Evolutionary conservation across 805 yeast species (phyloP).

Genomic region (Kodamaea hsintzibuensis): DNA sequence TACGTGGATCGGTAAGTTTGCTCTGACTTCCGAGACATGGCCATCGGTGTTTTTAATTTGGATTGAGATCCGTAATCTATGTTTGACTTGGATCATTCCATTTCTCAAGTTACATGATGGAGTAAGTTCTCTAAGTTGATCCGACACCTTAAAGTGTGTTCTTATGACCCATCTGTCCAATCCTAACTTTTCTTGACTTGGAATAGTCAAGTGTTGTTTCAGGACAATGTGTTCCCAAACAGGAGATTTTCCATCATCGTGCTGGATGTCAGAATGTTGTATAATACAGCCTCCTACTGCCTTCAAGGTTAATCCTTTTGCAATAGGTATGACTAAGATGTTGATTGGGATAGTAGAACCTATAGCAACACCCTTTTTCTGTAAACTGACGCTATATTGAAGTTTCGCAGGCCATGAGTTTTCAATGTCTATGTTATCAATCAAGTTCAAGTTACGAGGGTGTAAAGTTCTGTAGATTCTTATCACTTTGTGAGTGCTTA

Average conservation of each 20-base stretch:
- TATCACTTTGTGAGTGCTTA: slow-evolving; percentile 37
- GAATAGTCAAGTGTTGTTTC: slow-evolving; percentile 24
- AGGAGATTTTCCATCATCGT: slow-evolving; percentile 42
- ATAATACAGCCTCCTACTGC: slow-evolving; percentile 31
- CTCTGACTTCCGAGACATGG: slow-evolving; percentile 51
- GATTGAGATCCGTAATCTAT: slow-evolving; percentile 45
- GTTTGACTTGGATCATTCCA: slow-evolving; percentile 45
- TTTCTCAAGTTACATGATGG: slow-evolving; percentile 45
- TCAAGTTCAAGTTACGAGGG: slow-evolving; percentile 36
- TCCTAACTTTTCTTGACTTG: slow-evolving; percentile 18
- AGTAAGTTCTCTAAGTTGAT: slow-evolving; percentile 37
- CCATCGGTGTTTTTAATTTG: slow-evolving; percentile 50
- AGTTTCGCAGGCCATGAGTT: slow-evolving; percentile 56
- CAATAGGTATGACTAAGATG: slow-evolving; percentile 46
- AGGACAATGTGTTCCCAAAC: slow-evolving; percentile 37
- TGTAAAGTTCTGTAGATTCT: slow-evolving; percentile 47
- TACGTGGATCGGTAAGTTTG: slow-evolving; percentile 49
- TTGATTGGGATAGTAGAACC: slow-evolving; percentile 46
- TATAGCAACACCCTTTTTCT: slow-evolving; percentile 46
- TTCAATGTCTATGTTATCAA: slow-evolving; percentile 47
- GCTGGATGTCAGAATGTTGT: slow-evolving; percentile 38
- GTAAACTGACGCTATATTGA: slow-evolving; percentile 48
- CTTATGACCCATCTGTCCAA: slow-evolving; percentile 49
- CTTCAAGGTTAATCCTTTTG: slow-evolving; percentile 45
- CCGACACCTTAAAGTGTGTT: slow-evolving; percentile 43